These are phyloP conservation scores for Lantana camara DNA, from an alignment of 257 asterid genomes.

Conservation along the genomic window DNA sequence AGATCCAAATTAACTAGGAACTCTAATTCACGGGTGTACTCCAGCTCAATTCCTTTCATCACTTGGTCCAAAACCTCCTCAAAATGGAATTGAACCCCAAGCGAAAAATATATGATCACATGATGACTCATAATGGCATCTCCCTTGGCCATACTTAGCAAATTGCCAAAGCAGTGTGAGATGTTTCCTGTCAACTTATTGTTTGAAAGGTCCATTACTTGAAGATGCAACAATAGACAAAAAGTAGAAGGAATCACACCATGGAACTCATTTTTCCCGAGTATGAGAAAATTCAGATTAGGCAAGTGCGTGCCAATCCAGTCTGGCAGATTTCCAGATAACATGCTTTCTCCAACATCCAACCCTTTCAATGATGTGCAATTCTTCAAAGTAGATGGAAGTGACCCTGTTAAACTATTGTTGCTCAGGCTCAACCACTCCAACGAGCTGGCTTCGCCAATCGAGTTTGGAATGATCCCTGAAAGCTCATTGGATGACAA, in stretches of 20 bases:
- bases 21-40: background rate
- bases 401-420: background rate
- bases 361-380: background rate
- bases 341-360: background rate
- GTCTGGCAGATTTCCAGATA: background rate
- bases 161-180: too few relatives aligned
- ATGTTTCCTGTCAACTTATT: too few relatives aligned
- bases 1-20: conserved; percentile 5
- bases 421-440: background rate
- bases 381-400: background rate
- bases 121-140: background rate
- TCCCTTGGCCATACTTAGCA: too few relatives aligned
- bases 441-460: background rate
- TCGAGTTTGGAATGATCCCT: background rate
- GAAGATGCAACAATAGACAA: too few relatives aligned
- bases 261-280: too few relatives aligned
- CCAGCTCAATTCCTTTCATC: background rate
- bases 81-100: too few relatives aligned
- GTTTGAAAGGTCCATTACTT: too few relatives aligned
- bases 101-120: too few relatives aligned
- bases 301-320: background rate
- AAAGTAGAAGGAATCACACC: too few relatives aligned
- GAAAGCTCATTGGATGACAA: conserved; percentile 1
- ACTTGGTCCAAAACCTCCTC: background rate
- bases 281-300: too few relatives aligned